Evolutionary conservation across 2,329 filamentous ascomycete species (phyloP).

Genomic region (Fusarium hainanense): DNA sequence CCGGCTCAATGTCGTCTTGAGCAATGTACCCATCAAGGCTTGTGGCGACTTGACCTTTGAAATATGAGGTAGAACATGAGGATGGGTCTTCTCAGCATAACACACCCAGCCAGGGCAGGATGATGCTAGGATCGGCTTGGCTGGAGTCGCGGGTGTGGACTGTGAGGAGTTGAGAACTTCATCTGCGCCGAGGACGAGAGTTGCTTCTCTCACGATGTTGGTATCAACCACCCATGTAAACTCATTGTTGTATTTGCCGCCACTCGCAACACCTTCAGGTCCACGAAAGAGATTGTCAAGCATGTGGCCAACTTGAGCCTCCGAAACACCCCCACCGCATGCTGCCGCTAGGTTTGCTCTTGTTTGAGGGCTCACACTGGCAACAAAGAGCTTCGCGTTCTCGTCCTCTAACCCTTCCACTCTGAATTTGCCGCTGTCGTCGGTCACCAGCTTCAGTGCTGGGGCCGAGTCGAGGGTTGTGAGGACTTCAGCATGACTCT

Average conservation of each 20-base stretch:
- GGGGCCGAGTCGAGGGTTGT: slow-evolving; percentile 78
- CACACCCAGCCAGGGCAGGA: slow-evolving; percentile 98
- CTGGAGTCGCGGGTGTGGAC: slow-evolving; percentile 34
- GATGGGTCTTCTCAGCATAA: slow-evolving; percentile 98
- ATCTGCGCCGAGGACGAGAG: slow-evolving; percentile 81
- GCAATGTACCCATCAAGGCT: slow-evolving; percentile 86
- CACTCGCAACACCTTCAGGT: slow-evolving; percentile 72
- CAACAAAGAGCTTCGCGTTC: slow-evolving; percentile 84
- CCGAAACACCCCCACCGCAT: slow-evolving; percentile 76
- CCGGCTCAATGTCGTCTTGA: slow-evolving; percentile 86
- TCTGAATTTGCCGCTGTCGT: slow-evolving; percentile 48
- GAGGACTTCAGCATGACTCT: slow-evolving; percentile 93
- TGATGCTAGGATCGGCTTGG: slow-evolving; percentile 79
- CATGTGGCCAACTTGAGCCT: slow-evolving; percentile 81
- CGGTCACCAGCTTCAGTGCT: slow-evolving; percentile 55
- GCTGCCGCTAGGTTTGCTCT: slow-evolving; percentile 89
- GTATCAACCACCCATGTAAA: slow-evolving; percentile 95
- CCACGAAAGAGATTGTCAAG: slow-evolving; percentile 81
- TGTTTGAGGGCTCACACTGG: slow-evolving; percentile 91
- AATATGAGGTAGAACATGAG: slow-evolving; percentile 89
- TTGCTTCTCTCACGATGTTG: slow-evolving; percentile 82
- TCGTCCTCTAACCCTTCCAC: slow-evolving; percentile 66
- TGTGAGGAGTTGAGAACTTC: slow-evolving; percentile 65
- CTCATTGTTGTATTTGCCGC: slow-evolving; percentile 77
- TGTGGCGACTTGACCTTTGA: slow-evolving; percentile 94